Base-by-base conservation (phyloP, 2,329 filamentous ascomycete species). In the Plectosphaerella sp. region DNA sequence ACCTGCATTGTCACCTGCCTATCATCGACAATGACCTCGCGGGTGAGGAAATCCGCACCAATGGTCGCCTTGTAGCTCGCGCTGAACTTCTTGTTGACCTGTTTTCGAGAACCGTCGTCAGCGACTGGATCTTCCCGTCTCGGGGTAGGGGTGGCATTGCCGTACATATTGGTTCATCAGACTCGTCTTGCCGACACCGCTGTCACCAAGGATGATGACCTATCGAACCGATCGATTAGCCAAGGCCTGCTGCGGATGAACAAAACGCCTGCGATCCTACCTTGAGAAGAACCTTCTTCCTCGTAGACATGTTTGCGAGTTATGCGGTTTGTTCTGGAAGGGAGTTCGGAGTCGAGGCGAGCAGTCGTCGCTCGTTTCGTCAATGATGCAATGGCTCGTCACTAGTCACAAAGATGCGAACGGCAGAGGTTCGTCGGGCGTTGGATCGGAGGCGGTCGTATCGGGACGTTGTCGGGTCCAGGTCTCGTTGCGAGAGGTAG, bases 121-220 rank as follows among this genome's bases (percentile, higher is more conserved):
- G 39, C n/a, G 28, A 35, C 11, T 12, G 35, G 45, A 28, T 47
- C 6, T n/a, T 28, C 45, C 12, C 11, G 12, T 47, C 16, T 18
- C 41, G 10, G 16, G 18, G 37, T 4, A 18, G 18, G 16, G 16
- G 18, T 22, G 36, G 15, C 41, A 11, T 16, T 18, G 25, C 51
- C 89, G 72, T 85, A 97, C 94, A 89, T 97, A 99, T 97, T 99
- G 94, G 78, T 99, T 99, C 94, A 99, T 99, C 83, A 99, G 86
- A 74, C 91, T 97, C 56, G 94, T 99, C 83, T 99, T 99, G 71
- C 94, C 94, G 57, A 99, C 94, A 76, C 94, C 94, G 73, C 93
- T 97, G 73, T 99, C 94, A 64, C 94, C 94, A 63, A 99, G 87
- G 75, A 99, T 97, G 67, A 99, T 99, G 67, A 99, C 92, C 93